Evolutionary conservation across 768 basidiomycete species (phyloP).

Genomic region (Collybia mongolica): DNA sequence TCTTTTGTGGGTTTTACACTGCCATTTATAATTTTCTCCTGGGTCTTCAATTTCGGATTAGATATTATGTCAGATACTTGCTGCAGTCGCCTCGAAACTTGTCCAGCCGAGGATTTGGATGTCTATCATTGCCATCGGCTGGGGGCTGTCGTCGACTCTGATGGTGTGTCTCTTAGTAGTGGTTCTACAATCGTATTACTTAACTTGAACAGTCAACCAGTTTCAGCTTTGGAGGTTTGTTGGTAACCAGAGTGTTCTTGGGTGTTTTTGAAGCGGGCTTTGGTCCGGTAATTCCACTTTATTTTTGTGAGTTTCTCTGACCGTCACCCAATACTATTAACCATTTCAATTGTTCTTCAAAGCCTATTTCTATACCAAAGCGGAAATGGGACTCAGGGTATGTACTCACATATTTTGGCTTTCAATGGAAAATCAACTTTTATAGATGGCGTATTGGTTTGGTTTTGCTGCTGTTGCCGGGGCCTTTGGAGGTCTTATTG

Average conservation of each 20-base stretch:
- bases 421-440: not conserved
- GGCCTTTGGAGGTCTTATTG: constrained; percentile 82
- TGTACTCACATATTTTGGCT: constrained; percentile 9
- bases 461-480: constrained; percentile 83
- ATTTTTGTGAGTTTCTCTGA: constrained; percentile 55
- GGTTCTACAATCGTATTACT: not conserved
- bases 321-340: not conserved
- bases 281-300: constrained; percentile 73
- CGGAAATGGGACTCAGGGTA: constrained; percentile 69
- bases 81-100: constrained; percentile 62
- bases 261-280: constrained; percentile 80
- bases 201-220: constrained; percentile 46
- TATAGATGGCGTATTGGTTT: constrained; percentile 73
- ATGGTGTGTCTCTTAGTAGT: constrained; percentile 42
- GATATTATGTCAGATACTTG: constrained; percentile 74
- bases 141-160: constrained; percentile 72
- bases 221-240: constrained; percentile 59
- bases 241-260: constrained; percentile 57
- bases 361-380: constrained; percentile 78
- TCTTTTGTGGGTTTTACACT: constrained; percentile 52
- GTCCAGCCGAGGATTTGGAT: constrained; percentile 69
- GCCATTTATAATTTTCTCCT: not conserved
- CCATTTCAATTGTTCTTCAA: not conserved
- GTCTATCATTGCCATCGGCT: constrained; percentile 61
- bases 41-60: constrained; percentile 20